Evolutionary conservation across 495 filamentous ascomycete species (phyloP).

Genomic region (Eremomyces bilateralis): DNA sequence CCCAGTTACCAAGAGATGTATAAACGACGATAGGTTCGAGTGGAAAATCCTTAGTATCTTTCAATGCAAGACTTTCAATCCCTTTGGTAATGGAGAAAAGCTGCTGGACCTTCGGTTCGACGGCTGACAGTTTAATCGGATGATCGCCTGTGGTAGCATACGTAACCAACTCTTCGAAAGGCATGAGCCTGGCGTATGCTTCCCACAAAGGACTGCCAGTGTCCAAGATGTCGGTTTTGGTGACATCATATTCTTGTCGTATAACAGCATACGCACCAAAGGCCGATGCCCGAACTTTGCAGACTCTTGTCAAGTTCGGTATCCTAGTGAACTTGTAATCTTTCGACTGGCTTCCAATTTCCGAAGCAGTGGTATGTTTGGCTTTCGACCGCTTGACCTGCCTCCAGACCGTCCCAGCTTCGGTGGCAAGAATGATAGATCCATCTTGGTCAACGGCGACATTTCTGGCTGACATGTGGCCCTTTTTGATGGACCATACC

Average conservation of each 20-base stretch:
- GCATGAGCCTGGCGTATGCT: slow-evolving; percentile 46
- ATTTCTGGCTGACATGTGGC: slow-evolving; percentile 66
- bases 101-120: no score
- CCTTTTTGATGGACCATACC: slow-evolving; percentile 64
- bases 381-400: slow-evolving; percentile 59
- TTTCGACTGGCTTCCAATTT: slow-evolving; percentile 33
- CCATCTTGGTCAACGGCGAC: slow-evolving; percentile 82
- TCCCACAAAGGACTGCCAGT: slow-evolving; percentile 44
- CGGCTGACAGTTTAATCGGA: no score
- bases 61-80: no score
- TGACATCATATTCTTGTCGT: slow-evolving; percentile 66
- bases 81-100: no score
- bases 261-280: slow-evolving; percentile 79
- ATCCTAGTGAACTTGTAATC: slow-evolving; percentile 88
- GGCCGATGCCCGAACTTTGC: slow-evolving; percentile 62
- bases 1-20: no score
- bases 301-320: slow-evolving; percentile 62
- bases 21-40: no score
- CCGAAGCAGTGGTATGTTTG: slow-evolving; percentile 43
- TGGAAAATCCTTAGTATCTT: no score
- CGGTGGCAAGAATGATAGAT: slow-evolving; percentile 82
- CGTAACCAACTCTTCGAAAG: slow-evolving; percentile 27
- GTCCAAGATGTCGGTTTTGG: slow-evolving; percentile 48
- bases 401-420: slow-evolving; percentile 79
- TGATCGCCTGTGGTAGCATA: no score